These are phyloP conservation scores for Zygosaccharomyces sapae DNA, from an alignment of 1,139 yeast genomes.

Conservation along the genomic window DNA sequence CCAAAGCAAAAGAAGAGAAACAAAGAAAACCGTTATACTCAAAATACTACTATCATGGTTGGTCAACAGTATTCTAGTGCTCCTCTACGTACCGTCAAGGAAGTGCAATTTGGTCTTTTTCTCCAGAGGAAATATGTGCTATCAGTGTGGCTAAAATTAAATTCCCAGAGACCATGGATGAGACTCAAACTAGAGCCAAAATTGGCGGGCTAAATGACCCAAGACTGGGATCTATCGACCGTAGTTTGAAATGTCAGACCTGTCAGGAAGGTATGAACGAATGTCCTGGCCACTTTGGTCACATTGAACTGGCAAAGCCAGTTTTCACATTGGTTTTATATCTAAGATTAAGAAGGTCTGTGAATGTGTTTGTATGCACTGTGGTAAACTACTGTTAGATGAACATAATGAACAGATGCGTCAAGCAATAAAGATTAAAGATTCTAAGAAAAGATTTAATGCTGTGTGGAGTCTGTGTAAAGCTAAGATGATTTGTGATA, in stretches of 20 bases:
- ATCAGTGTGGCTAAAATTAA: conserved; percentile 96
- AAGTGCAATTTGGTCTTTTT: conserved; percentile 96
- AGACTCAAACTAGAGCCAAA: conserved; percentile 88
- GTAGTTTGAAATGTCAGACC: conserved; percentile 96
- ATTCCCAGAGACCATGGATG: conserved; percentile 98
- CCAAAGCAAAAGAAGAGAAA: not conserved
- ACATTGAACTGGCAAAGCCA: conserved; percentile 95
- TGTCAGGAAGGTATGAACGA: conserved; percentile 99
- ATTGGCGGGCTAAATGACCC: conserved; percentile 98
- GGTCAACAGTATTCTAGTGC: conserved; percentile 93
- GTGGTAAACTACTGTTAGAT: conserved; percentile 89
- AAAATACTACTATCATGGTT: conserved; percentile 36
- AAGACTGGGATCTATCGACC: conserved; percentile 91
- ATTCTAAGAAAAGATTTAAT: conserved; percentile 91
- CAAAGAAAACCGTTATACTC: conserved; percentile 2
- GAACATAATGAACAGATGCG: conserved; percentile 84
- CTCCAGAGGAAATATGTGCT: conserved; percentile 97
- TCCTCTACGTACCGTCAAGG: conserved; percentile 92
- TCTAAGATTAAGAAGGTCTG: conserved; percentile 91
- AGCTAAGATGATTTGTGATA: conserved; percentile 92
- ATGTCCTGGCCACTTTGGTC: conserved; percentile 99
- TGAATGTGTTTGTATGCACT: conserved; percentile 96
- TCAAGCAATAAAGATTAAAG: conserved; percentile 82
- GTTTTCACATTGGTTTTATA: conserved; percentile 94
- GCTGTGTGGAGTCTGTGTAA: conserved; percentile 95